Base-by-base conservation (phyloP, 2,329 filamentous ascomycete species). In the Apiospora koreana region DNA sequence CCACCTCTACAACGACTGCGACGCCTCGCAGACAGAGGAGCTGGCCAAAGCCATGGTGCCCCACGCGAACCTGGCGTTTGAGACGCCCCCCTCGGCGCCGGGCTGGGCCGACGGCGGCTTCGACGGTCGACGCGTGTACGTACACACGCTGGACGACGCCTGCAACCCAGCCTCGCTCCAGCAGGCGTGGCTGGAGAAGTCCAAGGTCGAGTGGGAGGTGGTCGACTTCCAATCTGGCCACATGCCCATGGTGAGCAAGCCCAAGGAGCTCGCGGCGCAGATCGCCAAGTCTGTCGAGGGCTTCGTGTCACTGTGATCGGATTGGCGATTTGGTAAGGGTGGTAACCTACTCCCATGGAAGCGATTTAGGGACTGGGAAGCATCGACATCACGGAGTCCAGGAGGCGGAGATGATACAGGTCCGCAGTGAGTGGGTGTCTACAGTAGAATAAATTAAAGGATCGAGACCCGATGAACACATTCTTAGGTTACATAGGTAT, bases 191-290 rank as follows among this genome's bases (percentile, higher is more conserved):
- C 38, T 76, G 0, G 71, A 76, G 50, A 77, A 74, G 62, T 72
- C 74, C 4, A 65, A 68, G 8, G 76, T 77, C 8, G 21, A 73
- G 23, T 78, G 77, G 76, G 69, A 77, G 21, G 71, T 78, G 2
- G 68, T 75, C 2, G 71, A 77, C 41, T 73, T 77, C 43, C 68
- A 75, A 14, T 67, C 74, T 1, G 77, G 76, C 0, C 76, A 77
- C 28, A 76, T 77, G 73, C 76, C 75, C 5, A 77, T 78, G 28
- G 64, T 75, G 23, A 78, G 75, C 48, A 71, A 73, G 28, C 77
- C 77, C 0, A 35, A 73, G 62, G 69, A 50, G 1, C 38, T 77
- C 9, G 74, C 73, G 18, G 69, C 38, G 41, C 64, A 72, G 31
- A 69, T 77, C n/a, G 67, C 72, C 12, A 71, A 67, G 43, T 71